A percentile compares a stretch with the other conserved stretches of the same genome.
These are phyloP conservation scores for Talaromyces thailandensis DNA, from an alignment of 495 filamentous ascomycete species.

Conservation along the genomic window DNA sequence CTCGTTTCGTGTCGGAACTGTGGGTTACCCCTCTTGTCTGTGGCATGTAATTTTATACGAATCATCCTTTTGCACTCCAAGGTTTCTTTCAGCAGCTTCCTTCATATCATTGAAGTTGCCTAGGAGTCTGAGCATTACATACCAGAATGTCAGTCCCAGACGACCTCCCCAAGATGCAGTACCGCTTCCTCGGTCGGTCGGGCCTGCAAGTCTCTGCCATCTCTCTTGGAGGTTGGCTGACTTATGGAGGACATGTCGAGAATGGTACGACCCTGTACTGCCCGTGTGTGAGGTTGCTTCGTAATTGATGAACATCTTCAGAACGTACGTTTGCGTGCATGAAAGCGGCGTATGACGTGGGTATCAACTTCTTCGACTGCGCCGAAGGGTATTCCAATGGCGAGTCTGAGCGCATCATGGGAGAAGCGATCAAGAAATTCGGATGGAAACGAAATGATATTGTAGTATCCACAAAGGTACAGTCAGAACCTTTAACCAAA, in stretches of 20 bases:
- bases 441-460: constrained; percentile 69
- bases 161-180: constrained; percentile 59
- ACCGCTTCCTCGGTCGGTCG: constrained; percentile 64
- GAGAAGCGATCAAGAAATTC: constrained; percentile 51
- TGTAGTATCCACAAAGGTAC: constrained; percentile 73
- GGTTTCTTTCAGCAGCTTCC: no score
- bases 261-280: no score
- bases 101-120: no score
- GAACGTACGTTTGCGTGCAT: constrained; percentile 58
- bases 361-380: constrained; percentile 64
- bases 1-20: background rate
- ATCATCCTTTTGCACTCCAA: no score
- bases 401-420: constrained; percentile 66
- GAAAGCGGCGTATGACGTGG: constrained; percentile 66
- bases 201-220: constrained; percentile 69
- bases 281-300: background rate
- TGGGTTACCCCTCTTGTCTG: no score
- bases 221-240: constrained; percentile 67
- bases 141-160: background rate
- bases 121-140: background rate
- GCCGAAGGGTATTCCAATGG: constrained; percentile 53
- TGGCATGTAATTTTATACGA: no score
- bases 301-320: constrained; percentile 11
- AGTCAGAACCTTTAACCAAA: background rate
- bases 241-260: constrained; percentile 67